Conservation (phyloP, 1,284 basidiomycete species). For the Fistulinella staudtii region DNA sequence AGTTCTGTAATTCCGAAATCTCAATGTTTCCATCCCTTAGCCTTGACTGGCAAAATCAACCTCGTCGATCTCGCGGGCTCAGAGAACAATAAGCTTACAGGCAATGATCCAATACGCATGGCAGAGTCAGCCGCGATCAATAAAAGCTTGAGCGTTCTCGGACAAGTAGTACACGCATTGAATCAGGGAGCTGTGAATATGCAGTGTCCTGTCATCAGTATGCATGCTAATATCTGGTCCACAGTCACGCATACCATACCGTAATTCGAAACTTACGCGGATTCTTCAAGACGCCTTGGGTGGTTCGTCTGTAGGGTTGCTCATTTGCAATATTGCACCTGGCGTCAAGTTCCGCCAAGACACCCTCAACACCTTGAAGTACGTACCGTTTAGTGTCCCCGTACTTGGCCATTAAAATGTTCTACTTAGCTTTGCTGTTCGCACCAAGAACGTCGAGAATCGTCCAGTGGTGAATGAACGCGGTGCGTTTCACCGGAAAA, state of each 20-base stretch:
- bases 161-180: constrained; percentile 79
- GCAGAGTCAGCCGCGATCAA: constrained; percentile 82
- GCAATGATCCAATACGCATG: constrained; percentile 78
- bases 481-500: constrained; percentile 39
- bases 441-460: constrained; percentile 79
- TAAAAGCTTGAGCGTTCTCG: constrained; percentile 76
- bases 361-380: constrained; percentile 83
- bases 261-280: constrained; percentile 79
- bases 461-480: constrained; percentile 70
- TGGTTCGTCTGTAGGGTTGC: constrained; percentile 67
- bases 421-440: constrained; percentile 63
- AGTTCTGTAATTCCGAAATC: background rate
- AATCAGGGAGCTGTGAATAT: constrained; percentile 63
- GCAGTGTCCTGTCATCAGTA: background rate
- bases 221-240: background rate
- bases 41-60: constrained; percentile 71
- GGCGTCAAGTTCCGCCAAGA: constrained; percentile 76
- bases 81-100: constrained; percentile 86
- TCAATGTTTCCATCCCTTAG: constrained; percentile 28
- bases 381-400: constrained; percentile 21
- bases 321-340: constrained; percentile 83
- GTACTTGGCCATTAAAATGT: background rate
- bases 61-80: constrained; percentile 84
- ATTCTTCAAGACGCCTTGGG: constrained; percentile 83
- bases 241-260: constrained; percentile 77